These are phyloP conservation scores for Ilyonectria robusta DNA, from an alignment of 2,329 filamentous ascomycete genomes.

Conservation along the genomic window DNA sequence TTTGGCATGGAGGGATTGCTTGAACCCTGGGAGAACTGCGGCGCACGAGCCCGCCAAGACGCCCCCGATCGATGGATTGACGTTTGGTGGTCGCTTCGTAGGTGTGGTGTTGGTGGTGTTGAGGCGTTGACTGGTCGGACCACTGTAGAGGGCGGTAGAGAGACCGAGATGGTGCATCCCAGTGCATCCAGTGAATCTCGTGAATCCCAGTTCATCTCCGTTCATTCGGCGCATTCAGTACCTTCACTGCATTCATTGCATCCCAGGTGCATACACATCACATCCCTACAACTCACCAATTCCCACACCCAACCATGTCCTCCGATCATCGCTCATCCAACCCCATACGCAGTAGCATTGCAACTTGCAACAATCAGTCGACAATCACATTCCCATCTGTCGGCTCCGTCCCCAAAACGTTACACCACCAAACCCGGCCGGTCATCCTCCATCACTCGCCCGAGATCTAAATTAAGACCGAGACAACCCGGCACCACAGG, in stretches of 20 bases:
- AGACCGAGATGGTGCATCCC: slow-evolving; percentile 1
- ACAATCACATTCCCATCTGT: no score
- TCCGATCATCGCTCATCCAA: not conserved
- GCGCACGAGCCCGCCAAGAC: not conserved
- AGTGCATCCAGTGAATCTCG: not conserved
- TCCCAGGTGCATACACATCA: not conserved
- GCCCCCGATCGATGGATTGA: not conserved
- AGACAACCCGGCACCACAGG: no score
- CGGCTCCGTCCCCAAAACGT: no score
- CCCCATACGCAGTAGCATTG: no score
- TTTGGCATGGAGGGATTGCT: not conserved
- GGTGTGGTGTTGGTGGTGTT: no score
- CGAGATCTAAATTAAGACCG: no score
- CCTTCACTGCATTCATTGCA: not conserved
- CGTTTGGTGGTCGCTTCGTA: not conserved
- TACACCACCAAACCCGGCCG: no score
- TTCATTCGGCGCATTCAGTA: not conserved
- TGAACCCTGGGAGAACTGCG: not conserved
- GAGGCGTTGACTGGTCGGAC: not conserved
- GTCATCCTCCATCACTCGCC: no score
- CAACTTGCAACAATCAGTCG: no score
- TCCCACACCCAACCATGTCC: not conserved
- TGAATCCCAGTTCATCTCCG: not conserved
- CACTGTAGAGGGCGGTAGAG: not conserved
- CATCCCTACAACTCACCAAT: not conserved